Conservation (phyloP, 148 eudicot genomes). For the Cornus controversa region DNA sequence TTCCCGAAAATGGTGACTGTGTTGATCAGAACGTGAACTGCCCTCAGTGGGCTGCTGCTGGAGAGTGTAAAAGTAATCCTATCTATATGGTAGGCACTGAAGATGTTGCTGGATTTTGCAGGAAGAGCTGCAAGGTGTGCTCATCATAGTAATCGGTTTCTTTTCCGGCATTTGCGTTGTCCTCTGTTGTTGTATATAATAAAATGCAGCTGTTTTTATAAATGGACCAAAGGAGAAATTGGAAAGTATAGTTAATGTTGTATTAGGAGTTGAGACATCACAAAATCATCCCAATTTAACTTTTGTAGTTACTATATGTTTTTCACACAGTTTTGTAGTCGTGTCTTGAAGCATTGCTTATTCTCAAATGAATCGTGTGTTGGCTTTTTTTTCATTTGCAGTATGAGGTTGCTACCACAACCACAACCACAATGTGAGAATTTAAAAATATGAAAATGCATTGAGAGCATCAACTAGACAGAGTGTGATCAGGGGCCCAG, state of each 20-base stretch:
- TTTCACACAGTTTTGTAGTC: background rate
- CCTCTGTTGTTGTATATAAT: background rate
- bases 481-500: too few species aligned
- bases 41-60: conserved; percentile 53
- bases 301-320: background rate
- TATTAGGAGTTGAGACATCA: background rate
- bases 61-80: conserved; percentile 68
- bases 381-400: too few species aligned
- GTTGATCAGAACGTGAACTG: conserved; percentile 45
- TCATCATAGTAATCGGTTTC: conserved; percentile 1
- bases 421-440: too few species aligned
- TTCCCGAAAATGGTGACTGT: conserved; percentile 27
- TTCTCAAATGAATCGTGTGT: too few species aligned
- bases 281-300: background rate
- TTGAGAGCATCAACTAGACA: too few species aligned
- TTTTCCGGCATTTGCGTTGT: background rate
- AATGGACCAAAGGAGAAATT: background rate
- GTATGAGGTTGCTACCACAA: too few species aligned
- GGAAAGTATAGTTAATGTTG: background rate
- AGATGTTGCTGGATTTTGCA: conserved; percentile 40
- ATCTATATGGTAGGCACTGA: conserved; percentile 54
- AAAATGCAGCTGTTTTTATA: background rate
- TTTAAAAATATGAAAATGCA: too few species aligned
- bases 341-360: too few species aligned
- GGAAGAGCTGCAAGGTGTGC: conserved; percentile 74